phyloP scores from a whole-genome alignment of 2,329 filamentous ascomycete species.

The Xylaria polymorpha region DNA sequence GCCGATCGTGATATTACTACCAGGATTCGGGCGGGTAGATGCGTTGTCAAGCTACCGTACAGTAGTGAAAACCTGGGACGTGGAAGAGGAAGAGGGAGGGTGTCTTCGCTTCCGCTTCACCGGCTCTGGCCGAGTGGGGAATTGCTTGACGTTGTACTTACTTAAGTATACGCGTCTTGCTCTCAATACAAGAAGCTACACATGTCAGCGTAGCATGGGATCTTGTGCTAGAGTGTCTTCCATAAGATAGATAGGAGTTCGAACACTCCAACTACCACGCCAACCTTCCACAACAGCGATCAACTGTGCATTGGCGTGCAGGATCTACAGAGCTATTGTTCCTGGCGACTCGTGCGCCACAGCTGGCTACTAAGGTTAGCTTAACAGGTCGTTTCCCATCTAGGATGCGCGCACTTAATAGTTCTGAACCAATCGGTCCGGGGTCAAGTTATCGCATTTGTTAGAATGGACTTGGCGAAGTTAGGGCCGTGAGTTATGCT shows the following conservation, averaged over 20 bases:
- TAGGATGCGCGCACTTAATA: background rate
- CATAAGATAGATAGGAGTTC: background rate
- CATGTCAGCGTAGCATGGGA: background rate
- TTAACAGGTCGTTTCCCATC: background rate
- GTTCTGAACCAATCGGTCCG: background rate
- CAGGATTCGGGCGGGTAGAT: slow-evolving; percentile 30
- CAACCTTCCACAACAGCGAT: slow-evolving; percentile 21
- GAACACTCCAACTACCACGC: slow-evolving; percentile 2
- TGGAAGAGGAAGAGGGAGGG: background rate
- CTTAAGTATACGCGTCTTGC: background rate
- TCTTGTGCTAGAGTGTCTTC: slow-evolving; percentile 12
- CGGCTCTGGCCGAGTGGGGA: slow-evolving; percentile 2
- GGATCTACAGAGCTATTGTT: slow-evolving; percentile 30
- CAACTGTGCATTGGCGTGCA: slow-evolving; percentile 10
- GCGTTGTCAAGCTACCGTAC: slow-evolving; percentile 24
- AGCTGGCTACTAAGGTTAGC: slow-evolving; percentile 18
- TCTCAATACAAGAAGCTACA: background rate
- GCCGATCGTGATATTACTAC: slow-evolving; percentile 28
- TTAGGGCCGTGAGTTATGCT: background rate
- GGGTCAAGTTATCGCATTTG: background rate
- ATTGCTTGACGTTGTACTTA: background rate
- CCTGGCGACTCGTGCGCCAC: background rate
- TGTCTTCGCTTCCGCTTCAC: slow-evolving; percentile 15
- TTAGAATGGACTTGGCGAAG: background rate
- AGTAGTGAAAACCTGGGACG: background rate